Percentiles rank a stretch among this genome's conserved stretches.
Evolutionary conservation across 2,329 filamentous ascomycete species (phyloP).

Genomic region (Fusarium equiseti): DNA sequence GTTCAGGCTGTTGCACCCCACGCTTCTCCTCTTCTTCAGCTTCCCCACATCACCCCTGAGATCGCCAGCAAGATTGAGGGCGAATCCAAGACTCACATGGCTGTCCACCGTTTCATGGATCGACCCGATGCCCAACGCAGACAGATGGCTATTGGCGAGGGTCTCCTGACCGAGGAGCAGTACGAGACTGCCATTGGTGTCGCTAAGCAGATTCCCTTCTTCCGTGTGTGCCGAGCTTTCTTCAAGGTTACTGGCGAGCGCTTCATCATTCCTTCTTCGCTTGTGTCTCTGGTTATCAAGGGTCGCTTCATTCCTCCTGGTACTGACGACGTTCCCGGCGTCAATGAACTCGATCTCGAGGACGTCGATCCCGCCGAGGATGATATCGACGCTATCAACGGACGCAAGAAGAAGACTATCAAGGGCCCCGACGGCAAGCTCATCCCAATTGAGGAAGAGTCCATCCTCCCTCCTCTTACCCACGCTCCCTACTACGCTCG

Average conservation of each 20-base stretch:
- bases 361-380: constrained; percentile 94
- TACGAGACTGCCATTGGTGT: constrained; percentile 81
- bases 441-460: constrained; percentile 69
- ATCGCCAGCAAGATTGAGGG: constrained; percentile 77
- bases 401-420: constrained; percentile 76
- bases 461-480: constrained; percentile 84
- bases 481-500: constrained; percentile 91
- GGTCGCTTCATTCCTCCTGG: constrained; percentile 93
- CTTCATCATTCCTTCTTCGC: constrained; percentile 88
- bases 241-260: constrained; percentile 98
- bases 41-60: constrained; percentile 83
- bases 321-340: constrained; percentile 76
- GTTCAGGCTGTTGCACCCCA: constrained; percentile 90
- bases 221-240: constrained; percentile 91
- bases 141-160: constrained; percentile 75
- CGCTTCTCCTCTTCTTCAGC: constrained; percentile 88
- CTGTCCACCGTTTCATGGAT: constrained; percentile 89
- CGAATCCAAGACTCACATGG: constrained; percentile 79
- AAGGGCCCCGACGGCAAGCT: constrained; percentile 72
- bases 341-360: constrained; percentile 84
- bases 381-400: constrained; percentile 86
- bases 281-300: constrained; percentile 96
- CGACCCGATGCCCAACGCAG: constrained; percentile 80
- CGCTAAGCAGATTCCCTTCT: constrained; percentile 84
- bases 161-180: constrained; percentile 78